These are phyloP conservation scores for Dendrobium officinale DNA, from an alignment of 106 monocot genomes.

Conservation along the genomic window DNA sequence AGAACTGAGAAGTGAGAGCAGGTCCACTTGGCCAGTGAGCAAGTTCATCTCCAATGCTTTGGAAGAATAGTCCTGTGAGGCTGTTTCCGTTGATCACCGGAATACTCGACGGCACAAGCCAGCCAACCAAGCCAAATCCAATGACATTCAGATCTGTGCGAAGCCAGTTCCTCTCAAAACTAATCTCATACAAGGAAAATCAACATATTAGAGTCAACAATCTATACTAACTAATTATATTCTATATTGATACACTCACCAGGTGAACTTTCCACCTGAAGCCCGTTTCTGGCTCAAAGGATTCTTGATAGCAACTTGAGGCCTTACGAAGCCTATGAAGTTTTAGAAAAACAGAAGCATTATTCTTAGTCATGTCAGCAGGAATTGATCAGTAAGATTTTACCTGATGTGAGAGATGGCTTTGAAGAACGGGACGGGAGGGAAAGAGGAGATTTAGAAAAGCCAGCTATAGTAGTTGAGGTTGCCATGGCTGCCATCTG, in stretches of 20 bases:
- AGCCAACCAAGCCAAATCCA: slow-evolving; percentile 69
- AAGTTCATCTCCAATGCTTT: slow-evolving; percentile 84
- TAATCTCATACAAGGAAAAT: slow-evolving; percentile 2
- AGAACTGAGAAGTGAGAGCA: slow-evolving; percentile 74
- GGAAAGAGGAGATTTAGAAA: slow-evolving; percentile 24
- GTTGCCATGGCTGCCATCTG: slow-evolving; percentile 50
- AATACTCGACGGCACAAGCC: slow-evolving; percentile 89
- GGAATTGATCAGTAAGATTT: too few relatives aligned
- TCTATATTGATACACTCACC: slow-evolving; percentile 17
- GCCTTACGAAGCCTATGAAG: slow-evolving; percentile 44
- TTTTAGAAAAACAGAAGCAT: neutral
- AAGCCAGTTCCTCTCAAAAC: slow-evolving; percentile 73
- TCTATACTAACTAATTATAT: too few relatives aligned
- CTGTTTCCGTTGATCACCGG: slow-evolving; percentile 86
- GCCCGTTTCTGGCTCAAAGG: slow-evolving; percentile 39
- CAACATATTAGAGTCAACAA: neutral
- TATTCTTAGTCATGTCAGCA: neutral
- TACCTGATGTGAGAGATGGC: slow-evolving; percentile 32
- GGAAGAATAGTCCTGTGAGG: slow-evolving; percentile 86
- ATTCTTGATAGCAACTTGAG: slow-evolving; percentile 39
- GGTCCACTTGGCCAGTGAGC: slow-evolving; percentile 92
- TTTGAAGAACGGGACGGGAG: slow-evolving; percentile 19
- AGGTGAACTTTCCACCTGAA: slow-evolving; percentile 65
- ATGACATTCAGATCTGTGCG: slow-evolving; percentile 47
- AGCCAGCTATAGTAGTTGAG: slow-evolving; percentile 33